phyloP scores from a whole-genome alignment of 2,329 filamentous ascomycete genomes.

The Diaporthe vexans region DNA sequence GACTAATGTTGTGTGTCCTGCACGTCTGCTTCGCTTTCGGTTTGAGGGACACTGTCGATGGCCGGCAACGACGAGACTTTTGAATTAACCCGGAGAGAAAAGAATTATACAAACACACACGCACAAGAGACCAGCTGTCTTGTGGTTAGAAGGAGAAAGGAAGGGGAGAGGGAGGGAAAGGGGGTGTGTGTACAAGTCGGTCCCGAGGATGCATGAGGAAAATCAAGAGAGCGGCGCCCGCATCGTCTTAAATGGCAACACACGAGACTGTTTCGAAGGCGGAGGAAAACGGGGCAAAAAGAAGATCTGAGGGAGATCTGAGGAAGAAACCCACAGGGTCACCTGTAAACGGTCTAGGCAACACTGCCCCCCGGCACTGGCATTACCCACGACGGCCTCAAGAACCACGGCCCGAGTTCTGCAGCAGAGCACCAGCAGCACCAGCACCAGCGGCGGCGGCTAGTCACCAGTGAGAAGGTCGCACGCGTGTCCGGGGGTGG shows the following conservation, averaged over 20 bases:
- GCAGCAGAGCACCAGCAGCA: neutral
- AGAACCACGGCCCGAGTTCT: neutral
- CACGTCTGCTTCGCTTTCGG: constrained; percentile 3
- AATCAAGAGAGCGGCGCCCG: neutral
- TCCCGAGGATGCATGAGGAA: constrained; percentile 18
- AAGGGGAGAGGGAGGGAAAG: neutral
- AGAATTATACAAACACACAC: neutral
- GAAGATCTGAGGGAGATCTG: constrained; percentile 14
- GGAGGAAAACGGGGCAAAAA: constrained; percentile 3
- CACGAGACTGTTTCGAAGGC: neutral
- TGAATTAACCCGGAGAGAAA: neutral
- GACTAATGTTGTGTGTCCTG: neutral
- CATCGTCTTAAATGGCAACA: constrained; percentile 26
- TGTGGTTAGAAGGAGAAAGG: neutral
- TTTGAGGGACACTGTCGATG: constrained; percentile 19
- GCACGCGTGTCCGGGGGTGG: too few species aligned
- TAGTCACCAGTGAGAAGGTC: too few species aligned
- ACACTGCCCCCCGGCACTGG: constrained; percentile 12
- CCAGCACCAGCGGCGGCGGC: neutral
- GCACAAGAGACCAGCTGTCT: constrained; percentile 18
- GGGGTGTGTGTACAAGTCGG: constrained; percentile 11
- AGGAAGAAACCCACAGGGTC: constrained; percentile 10
- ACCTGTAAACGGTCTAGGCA: constrained; percentile 34
- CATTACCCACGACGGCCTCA: constrained; percentile 21
- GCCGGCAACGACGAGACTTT: constrained; percentile 33